Evolutionary conservation across 352 stramenopile genomes (phyloP), one percentile per base, ranked within the genome.

Genomic region (Lagenidium giganteum): DNA sequence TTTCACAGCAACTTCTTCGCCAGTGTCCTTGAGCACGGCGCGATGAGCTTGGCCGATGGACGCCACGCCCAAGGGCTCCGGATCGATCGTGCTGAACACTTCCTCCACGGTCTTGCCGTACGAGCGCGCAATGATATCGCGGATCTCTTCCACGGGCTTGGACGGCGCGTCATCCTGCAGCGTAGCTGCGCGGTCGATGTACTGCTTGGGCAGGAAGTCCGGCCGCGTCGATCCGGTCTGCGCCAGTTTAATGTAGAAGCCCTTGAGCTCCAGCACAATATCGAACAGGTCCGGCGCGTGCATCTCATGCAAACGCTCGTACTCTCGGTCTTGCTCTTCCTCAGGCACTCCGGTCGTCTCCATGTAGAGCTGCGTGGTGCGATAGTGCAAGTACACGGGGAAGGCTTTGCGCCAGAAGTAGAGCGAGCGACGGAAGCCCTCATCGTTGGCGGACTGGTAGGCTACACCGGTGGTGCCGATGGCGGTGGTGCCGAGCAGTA

Each of bases 371-470:
- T 94, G 78, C 26, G 66, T 68, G 6, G 61, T 62, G 16, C 83
- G 73, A 59, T 94, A 94, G 51, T 92, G 75, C 27, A 85, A 34
- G 54, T 94, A 94, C 52, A 91, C 88, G 29, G 83, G 83, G 59
- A 94, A 88, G 9, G 78, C 83, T 51, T 90, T 87, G 49, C 79
- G 73, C 75, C 81, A 94, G 54, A 94, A 94, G 64, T 84, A 88
- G 3, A 91, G 50, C 13, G 78, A 91, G 5, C 83, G 74, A 18
- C 60, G 55, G 54, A 94, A 90, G 29, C 83, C 83, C 42, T 94
- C 83, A 47, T 94, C 80, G 16, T 60, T 69, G 21, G 89, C 61
- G 14, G 71, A 55, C 16, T 80, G 62, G 53, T 80, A 80, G 29
- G 75, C 64, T 8, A 85, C 61, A 35, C 70, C 70, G 7, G 64